Base-by-base conservation (phyloP, 768 basidiomycete genomes). In the Leccinellum rugosiceps region DNA sequence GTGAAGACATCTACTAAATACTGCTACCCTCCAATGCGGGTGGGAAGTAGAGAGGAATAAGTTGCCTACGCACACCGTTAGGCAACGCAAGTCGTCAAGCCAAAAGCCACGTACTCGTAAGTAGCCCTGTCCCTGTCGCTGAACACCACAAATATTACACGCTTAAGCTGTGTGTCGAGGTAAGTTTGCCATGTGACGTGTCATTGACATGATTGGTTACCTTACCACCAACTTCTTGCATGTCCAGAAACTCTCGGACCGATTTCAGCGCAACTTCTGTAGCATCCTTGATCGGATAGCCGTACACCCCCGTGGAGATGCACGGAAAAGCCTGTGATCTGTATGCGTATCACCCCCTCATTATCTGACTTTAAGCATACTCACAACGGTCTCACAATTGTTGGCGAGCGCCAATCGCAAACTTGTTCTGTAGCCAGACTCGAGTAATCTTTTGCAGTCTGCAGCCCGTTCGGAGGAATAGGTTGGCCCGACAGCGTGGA, bases 401-500 rank as follows among this genome's bases (percentile, higher is more conserved):
- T 86, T 81, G 55, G 84, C 76, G 1, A 79, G 73, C 0, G 88
- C 87, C 19, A 90, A 58, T 50, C 83, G 75, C 57, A 93, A 71
- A 62, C 88, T 86, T 19, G 68, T 80, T 55, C 69, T 73, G 66
- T 94, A 94, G 65, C 88, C 89, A 9, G 88, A 88, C 4, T 77
- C 76, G 14, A 94, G 78, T 58, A 83, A 78, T 57, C 68, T 62
- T 6, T 83, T 83, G 53, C 79, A 81, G 26, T 68, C 70, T 43
- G 79, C 78, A 35, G 70, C 71, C 26, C 77, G 72, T 1, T 61
- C 56, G 3, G 63, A 55, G 5, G 76, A 77, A 68, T 68, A 92
- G 1, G 89, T 69, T 0, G 92, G 92, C 11, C 92, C 92, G 15
- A 93, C 92, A 3, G 92, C 80, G 64, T 93, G 92, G 43, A 94